These are phyloP conservation scores for Phytophthora vignae DNA, from an alignment of 352 stramenopile genomes.

Conservation along the genomic window DNA sequence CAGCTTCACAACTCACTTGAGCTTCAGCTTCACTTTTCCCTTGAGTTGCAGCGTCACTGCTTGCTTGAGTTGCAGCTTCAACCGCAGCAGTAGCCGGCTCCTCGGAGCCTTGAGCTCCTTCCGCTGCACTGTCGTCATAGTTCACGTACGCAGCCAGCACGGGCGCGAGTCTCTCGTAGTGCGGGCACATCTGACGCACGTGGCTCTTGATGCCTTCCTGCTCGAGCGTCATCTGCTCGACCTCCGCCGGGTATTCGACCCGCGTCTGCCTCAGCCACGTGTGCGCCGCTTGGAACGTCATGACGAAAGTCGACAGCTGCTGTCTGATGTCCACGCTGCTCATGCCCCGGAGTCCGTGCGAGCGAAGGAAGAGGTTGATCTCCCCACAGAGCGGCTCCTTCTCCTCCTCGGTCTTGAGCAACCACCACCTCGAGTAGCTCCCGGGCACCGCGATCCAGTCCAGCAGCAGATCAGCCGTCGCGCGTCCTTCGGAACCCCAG, in stretches of 20 bases:
- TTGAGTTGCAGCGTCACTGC: neutral
- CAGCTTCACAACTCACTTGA: neutral
- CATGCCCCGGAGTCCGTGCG: slow-evolving; percentile 36
- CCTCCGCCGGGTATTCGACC: slow-evolving; percentile 28
- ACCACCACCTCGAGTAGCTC: slow-evolving; percentile 51
- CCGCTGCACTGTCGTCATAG: slow-evolving; percentile 27
- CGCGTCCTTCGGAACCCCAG: slow-evolving; percentile 14
- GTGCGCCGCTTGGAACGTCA: slow-evolving; percentile 46
- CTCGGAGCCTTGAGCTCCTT: slow-evolving; percentile 6
- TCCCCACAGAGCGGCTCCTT: slow-evolving; percentile 46
- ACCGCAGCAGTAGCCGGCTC: neutral
- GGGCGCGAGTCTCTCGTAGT: slow-evolving; percentile 47
- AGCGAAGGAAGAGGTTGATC: slow-evolving; percentile 47
- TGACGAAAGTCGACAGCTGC: slow-evolving; percentile 40
- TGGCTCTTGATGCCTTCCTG: slow-evolving; percentile 44
- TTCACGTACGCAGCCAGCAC: slow-evolving; percentile 42
- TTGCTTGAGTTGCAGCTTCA: neutral
- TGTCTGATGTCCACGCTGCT: slow-evolving; percentile 33
- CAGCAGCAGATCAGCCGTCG: slow-evolving; percentile 38
- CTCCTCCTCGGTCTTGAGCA: slow-evolving; percentile 26
- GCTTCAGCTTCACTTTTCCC: neutral
- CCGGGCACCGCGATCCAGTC: slow-evolving; percentile 47
- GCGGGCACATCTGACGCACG: slow-evolving; percentile 47
- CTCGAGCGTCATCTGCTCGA: slow-evolving; percentile 23
- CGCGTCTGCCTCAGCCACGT: slow-evolving; percentile 43